phyloP scores from a whole-genome alignment of 768 basidiomycete genomes.

The Agaricus subrufescens region DNA sequence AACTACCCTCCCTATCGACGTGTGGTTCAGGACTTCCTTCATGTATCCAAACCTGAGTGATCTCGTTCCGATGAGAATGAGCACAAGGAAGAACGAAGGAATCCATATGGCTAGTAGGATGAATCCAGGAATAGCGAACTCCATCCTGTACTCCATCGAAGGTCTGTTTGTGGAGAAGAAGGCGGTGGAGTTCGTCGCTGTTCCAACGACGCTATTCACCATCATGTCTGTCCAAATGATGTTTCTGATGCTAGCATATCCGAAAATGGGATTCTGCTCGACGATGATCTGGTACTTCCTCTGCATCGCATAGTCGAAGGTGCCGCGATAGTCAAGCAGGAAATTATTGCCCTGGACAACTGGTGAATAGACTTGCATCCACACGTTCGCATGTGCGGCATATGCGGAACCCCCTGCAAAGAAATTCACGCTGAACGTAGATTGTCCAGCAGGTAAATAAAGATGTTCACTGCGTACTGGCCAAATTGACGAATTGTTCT shows the following conservation, averaged over 20 bases:
- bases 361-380: neutral
- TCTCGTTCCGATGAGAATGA: neutral
- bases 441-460: neutral
- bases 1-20: neutral
- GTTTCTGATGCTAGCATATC: neutral
- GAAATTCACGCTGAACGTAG: neutral
- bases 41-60: neutral
- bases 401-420: neutral
- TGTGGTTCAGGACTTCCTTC: neutral
- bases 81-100: neutral
- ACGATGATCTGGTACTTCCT: neutral
- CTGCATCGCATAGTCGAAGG: neutral
- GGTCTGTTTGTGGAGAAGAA: neutral
- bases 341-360: neutral
- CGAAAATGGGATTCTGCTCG: neutral
- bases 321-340: neutral
- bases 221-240: constrained; percentile 1
- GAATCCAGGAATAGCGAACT: constrained; percentile 1
- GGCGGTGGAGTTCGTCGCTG: neutral
- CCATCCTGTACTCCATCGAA: neutral
- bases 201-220: constrained; percentile 1
- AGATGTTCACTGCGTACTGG: neutral
- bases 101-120: neutral
- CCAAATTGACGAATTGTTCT: neutral
- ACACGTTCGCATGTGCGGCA: neutral